Evolutionary conservation across 306 rosid genomes (phyloP).

Genomic region (Vigna mungo): DNA sequence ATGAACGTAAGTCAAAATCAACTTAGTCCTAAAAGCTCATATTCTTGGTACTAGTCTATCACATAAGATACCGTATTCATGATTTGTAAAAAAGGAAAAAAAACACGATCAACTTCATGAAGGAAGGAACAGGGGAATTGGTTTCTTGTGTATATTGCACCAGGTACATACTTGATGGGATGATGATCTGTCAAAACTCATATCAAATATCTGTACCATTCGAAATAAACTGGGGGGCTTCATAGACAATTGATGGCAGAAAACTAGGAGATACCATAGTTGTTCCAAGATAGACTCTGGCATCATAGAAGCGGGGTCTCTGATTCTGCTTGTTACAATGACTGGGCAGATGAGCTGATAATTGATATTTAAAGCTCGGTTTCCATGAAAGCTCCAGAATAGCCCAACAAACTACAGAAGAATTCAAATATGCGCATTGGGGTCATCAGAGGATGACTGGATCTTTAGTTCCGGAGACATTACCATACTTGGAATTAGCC

Average conservation of each 20-base stretch:
- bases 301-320: constrained; percentile 8
- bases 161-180: background rate
- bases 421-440: constrained; percentile 47
- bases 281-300: background rate
- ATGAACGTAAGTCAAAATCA: background rate
- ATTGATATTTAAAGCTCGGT: constrained; percentile 30
- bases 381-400: constrained; percentile 27
- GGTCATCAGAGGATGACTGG: constrained; percentile 38
- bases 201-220: background rate
- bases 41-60: constrained; percentile 1
- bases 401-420: background rate
- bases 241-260: background rate
- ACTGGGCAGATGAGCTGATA: background rate
- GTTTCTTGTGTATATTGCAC: background rate
- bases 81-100: background rate
- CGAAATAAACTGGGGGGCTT: background rate
- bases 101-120: background rate
- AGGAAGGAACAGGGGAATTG: background rate
- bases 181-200: background rate
- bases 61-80: background rate
- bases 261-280: background rate
- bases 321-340: background rate
- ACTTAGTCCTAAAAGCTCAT: background rate
- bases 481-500: constrained; percentile 1
- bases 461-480: constrained; percentile 2